Percentiles rank a stretch among this genome's conserved stretches.
Evolutionary conservation across 2,329 filamentous ascomycete species (phyloP).

Genomic region (Nemania sp.): DNA sequence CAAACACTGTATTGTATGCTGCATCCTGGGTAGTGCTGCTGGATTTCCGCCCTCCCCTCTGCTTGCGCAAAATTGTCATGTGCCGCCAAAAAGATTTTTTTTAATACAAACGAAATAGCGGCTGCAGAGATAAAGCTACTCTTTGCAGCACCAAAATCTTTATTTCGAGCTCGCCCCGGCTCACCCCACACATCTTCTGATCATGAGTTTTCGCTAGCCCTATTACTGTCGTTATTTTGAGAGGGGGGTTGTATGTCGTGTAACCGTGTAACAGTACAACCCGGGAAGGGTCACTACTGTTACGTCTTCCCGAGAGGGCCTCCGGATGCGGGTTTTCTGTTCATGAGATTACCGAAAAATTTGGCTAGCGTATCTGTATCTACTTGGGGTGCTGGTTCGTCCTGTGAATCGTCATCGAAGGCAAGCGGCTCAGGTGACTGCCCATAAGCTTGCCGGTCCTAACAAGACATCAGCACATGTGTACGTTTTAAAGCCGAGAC

Average conservation of each 20-base stretch:
- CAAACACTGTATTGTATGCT: conserved; percentile 24
- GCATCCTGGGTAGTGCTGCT: conserved; percentile 23
- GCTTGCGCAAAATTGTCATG: conserved; percentile 16
- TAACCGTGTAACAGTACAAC: not conserved
- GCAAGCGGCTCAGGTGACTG: conserved; percentile 59
- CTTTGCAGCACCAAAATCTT: not conserved
- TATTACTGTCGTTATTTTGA: not conserved
- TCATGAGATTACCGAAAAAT: conserved; percentile 72
- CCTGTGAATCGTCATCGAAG: conserved; percentile 52
- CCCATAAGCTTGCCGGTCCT: conserved; percentile 69
- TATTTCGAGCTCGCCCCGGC: conserved; percentile 1
- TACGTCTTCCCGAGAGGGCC: conserved; percentile 43
- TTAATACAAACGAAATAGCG: conserved; percentile 27
- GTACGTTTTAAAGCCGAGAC: not conserved
- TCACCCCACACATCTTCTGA: not conserved
- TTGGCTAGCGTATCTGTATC: conserved; percentile 69
- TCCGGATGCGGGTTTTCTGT: conserved; percentile 57
- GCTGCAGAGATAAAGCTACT: not conserved
- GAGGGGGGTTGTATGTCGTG: not conserved
- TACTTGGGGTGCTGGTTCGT: conserved; percentile 57
- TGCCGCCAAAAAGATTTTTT: conserved; percentile 8
- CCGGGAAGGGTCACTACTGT: conserved; percentile 5
- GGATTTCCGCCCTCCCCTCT: conserved; percentile 12
- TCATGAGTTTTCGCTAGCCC: not conserved
- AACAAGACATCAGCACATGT: conserved; percentile 43